Evolutionary conservation across 2,329 filamentous ascomycete genomes (phyloP), one percentile per base, ranked within the genome.

Genomic region (Aureobasidium leucospermi): DNA sequence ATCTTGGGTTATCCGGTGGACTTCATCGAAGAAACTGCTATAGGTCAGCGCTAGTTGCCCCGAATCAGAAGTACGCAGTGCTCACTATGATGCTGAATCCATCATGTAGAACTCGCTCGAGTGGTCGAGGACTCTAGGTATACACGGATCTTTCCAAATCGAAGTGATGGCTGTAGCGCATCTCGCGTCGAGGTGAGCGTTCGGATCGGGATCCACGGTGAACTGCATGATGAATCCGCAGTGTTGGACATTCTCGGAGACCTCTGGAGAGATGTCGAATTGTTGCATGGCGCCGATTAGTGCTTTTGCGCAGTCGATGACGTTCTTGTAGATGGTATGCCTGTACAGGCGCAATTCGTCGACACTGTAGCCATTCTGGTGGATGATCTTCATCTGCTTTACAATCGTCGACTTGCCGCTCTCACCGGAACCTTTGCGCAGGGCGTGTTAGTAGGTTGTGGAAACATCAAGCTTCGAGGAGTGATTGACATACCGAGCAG

Each of bases 371-470:
- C 94, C 94, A 76, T 96, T 96, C 69, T 97, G 88, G 71, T 99
- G 94, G 70, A 99, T 97, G 68, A 99, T 99, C 78, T 97, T 99
- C 94, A 99, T 99, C 81, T 99, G 94, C 76, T 99, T 99, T 67
- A 99, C 94, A 69, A 99, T 97, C 9, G 94, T 99, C 61, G 94
- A 97, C 77, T 99, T 99, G 67, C 94, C 94, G 75, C 93, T 97
- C 79, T 99, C 94, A 65, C 94, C 94, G 65, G 94, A 97, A 65
- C 94, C 94, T 96, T 47, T 48, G 43, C 34, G 58, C 53, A n/a
- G 46, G 56, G 63, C 66, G 36, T 62, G 49, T 58, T 32, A 49
- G 58, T 49, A 63, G 56, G 39, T 23, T n/a, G 11, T 29, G 3
- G 13, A 13, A 31, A 32, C 16, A 32, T 16, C 11, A 48, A 49